Base-by-base conservation (phyloP, 495 filamentous ascomycete species). In the Ramalina peruviana region DNA sequence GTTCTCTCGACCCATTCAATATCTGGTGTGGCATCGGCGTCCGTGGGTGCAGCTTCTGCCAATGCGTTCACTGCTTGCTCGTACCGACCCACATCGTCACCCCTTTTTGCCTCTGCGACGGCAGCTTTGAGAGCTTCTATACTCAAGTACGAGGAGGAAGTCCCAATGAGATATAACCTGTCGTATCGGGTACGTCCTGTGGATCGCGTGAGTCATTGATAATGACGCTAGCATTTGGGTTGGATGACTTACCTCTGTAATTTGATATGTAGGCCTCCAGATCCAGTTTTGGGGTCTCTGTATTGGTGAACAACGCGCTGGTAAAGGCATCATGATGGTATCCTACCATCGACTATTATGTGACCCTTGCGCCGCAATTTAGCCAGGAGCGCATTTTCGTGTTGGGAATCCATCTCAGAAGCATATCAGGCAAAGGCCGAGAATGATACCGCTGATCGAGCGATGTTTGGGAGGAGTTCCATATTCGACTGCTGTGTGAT, bases 221-320 rank as follows among this genome's bases (percentile, higher is more conserved):
- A 10, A 15, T 10, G 9, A 11, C 15, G 43, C 5, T 19, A 25
- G 23, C 30, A 3, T 33, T 20, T 9, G 6, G n/a, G 39, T 39
- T 16, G 16, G 23, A 25, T 38, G 54, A 2, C 65, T 42, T 65
- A 92, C 90, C 90, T 61, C 71, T 76, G 63, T 98, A 98, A 57
- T 95, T 94, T 30, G 83, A 72, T 38, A 95, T 86, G 63, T 96
- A 96, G 21, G 83, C 78, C 33, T 96, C 92, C 5, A 98, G 76
- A 60, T 98, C 92, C 50, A 96, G 82, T 58, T 94, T 95, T 0
- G 92, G 92, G 11, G 78, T 61, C 42, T 88, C 88, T 89, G 15
- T 40, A 37, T 6, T 50, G 21, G 33, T 37, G 37, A 36, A 37
- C 21, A 54, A 44, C 9, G 30, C 30, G 30, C 30, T 33, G 30